Evolutionary conservation across 2,329 filamentous ascomycete genomes (phyloP).

Genomic region (Aspergillus sp.): DNA sequence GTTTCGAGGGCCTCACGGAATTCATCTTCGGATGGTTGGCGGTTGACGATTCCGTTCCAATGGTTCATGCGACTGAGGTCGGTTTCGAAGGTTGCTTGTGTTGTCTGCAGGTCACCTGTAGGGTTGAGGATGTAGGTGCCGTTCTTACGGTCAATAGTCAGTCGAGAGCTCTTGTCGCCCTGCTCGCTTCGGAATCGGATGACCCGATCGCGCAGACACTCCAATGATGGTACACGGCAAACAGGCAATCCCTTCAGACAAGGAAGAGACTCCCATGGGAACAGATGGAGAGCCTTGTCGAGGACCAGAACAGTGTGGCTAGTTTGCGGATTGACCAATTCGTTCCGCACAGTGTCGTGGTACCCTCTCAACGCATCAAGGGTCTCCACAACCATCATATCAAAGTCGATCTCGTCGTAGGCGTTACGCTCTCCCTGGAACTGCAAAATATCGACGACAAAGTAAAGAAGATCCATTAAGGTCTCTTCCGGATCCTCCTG

Average conservation of each 20-base stretch:
- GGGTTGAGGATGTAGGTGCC: constrained; percentile 80
- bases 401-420: constrained; percentile 96
- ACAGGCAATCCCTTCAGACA: constrained; percentile 74
- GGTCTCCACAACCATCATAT: constrained; percentile 80
- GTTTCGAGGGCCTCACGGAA: constrained; percentile 62
- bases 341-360: constrained; percentile 46
- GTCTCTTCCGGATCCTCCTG: constrained; percentile 78
- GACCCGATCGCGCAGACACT: constrained; percentile 71
- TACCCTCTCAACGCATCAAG: constrained; percentile 78
- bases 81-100: constrained; percentile 66
- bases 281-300: constrained; percentile 82
- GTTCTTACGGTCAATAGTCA: constrained; percentile 44
- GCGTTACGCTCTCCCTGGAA: constrained; percentile 95
- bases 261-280: constrained; percentile 93
- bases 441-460: constrained; percentile 91
- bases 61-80: constrained; percentile 48
- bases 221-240: constrained; percentile 80
- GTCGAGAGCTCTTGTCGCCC: constrained; percentile 27
- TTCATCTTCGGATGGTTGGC: constrained; percentile 66
- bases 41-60: constrained; percentile 65
- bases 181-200: constrained; percentile 40
- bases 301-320: constrained; percentile 79
- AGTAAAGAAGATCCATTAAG: constrained; percentile 88
- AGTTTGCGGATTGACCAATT: constrained; percentile 27
- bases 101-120: constrained; percentile 71